phyloP scores from a whole-genome alignment of 2,329 filamentous ascomycete genomes.

The Lasiodiplodia sp. region DNA sequence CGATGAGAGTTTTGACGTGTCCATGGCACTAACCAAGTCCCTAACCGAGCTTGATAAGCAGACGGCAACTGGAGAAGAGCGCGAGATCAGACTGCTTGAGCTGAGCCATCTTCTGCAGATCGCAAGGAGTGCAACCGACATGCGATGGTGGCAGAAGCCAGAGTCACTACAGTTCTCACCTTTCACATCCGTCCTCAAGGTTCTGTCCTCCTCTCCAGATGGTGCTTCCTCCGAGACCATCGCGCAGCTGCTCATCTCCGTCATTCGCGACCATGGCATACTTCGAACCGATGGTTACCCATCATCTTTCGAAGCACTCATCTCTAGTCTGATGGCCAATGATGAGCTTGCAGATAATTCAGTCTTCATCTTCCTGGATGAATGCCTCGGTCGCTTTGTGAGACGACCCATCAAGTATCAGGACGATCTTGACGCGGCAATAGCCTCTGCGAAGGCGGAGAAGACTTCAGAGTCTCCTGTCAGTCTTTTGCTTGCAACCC shows the following conservation, averaged over 20 bases:
- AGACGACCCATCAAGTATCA: constrained; percentile 84
- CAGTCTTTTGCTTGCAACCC: constrained; percentile 19
- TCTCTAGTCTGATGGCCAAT: constrained; percentile 52
- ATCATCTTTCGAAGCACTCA: constrained; percentile 53
- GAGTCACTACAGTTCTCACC: constrained; percentile 71
- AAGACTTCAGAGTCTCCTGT: not conserved
- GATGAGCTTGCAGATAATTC: constrained; percentile 50
- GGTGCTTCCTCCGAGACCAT: constrained; percentile 61
- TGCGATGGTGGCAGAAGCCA: constrained; percentile 87
- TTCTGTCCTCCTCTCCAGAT: constrained; percentile 60
- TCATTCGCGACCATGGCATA: constrained; percentile 72
- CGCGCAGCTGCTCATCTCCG: constrained; percentile 63
- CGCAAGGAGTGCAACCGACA: constrained; percentile 79
- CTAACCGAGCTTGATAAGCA: constrained; percentile 66
- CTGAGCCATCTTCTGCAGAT: constrained; percentile 83
- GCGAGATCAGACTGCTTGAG: constrained; percentile 72
- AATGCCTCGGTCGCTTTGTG: constrained; percentile 78
- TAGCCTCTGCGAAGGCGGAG: constrained; percentile 42
- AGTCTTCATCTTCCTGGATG: constrained; percentile 79
- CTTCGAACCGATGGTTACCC: constrained; percentile 57
- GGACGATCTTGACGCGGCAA: constrained; percentile 67
- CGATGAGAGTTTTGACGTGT: constrained; percentile 87
- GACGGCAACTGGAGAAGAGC: constrained; percentile 50
- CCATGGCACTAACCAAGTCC: constrained; percentile 73
- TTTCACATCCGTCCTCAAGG: constrained; percentile 73